Evolutionary conservation across 768 basidiomycete genomes (phyloP).

Genomic region (Boletus subcaerulescens): DNA sequence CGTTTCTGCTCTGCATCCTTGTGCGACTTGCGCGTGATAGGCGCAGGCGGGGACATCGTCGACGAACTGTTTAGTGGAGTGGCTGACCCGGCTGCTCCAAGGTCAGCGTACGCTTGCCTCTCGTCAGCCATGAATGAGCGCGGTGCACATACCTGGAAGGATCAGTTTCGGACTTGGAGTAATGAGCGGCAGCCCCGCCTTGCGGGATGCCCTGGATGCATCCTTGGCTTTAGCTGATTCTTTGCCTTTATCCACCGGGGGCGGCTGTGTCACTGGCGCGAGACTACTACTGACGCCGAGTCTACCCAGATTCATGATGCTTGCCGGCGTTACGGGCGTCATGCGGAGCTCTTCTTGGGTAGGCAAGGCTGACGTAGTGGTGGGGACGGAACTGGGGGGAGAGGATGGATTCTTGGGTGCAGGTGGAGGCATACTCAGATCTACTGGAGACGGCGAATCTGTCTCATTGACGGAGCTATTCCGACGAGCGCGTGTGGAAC

Average conservation of each 20-base stretch:
- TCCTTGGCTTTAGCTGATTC: conserved; percentile 31
- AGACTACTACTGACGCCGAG: conserved; percentile 51
- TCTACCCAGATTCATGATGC: conserved; percentile 84
- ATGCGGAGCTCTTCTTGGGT: conserved; percentile 34
- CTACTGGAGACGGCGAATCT: conserved; percentile 84
- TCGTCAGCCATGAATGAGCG: not conserved
- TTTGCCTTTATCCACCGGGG: conserved; percentile 25
- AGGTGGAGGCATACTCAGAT: conserved; percentile 86
- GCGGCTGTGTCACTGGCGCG: conserved; percentile 29
- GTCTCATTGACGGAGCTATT: conserved; percentile 41
- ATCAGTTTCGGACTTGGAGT: conserved; percentile 68
- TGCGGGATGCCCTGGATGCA: conserved; percentile 26
- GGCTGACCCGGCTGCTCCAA: conserved; percentile 34
- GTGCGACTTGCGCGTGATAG: conserved; percentile 75
- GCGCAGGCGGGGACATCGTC: conserved; percentile 35
- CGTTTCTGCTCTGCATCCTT: conserved; percentile 98
- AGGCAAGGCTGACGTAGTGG: conserved; percentile 2
- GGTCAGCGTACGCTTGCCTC: conserved; percentile 1
- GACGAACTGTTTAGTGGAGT: conserved; percentile 25
- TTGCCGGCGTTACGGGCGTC: conserved; percentile 86
- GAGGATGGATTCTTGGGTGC: conserved; percentile 39
- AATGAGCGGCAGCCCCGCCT: conserved; percentile 32
- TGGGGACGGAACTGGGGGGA: conserved; percentile 9
- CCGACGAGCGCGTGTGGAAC: conserved; percentile 42
- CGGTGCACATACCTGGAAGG: conserved; percentile 54